Percentiles rank a stretch among this genome's conserved stretches.
Conservation (phyloP, 345 rosid species). For the Leavenworthia alabamica region DNA sequence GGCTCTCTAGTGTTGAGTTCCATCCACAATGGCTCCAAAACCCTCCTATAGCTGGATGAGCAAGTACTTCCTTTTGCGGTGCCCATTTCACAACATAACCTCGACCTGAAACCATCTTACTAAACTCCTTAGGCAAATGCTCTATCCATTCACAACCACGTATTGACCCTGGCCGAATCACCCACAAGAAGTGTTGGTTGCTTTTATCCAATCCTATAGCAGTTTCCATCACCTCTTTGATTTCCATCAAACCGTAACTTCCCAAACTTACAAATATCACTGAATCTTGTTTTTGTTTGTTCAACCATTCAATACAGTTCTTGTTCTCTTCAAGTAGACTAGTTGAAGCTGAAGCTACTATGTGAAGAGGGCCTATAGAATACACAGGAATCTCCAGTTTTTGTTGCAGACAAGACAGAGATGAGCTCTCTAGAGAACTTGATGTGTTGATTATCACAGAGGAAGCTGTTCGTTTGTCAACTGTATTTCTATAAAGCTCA, state of each 20-base stretch:
- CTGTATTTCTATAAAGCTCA: neutral
- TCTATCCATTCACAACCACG: constrained; percentile 12
- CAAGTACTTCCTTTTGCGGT: constrained; percentile 19
- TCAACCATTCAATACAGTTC: constrained; percentile 47
- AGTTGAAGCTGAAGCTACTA: constrained; percentile 8
- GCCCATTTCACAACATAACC: constrained; percentile 25
- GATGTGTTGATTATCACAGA: constrained; percentile 22
- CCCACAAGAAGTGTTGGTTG: constrained; percentile 32
- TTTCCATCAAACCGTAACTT: constrained; percentile 30
- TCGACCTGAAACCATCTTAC: constrained; percentile 7
- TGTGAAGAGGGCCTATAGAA: constrained; percentile 31
- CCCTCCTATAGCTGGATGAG: constrained; percentile 36
- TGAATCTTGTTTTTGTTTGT: constrained; percentile 30
- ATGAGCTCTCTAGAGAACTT: constrained; percentile 22
- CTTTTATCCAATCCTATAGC: constrained; percentile 26
- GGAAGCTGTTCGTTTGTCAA: constrained; percentile 15
- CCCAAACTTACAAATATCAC: constrained; percentile 58
- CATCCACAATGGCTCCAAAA: constrained; percentile 53
- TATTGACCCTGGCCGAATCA: constrained; percentile 28
- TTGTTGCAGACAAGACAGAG: neutral
- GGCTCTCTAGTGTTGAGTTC: constrained; percentile 46
- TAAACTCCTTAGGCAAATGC: constrained; percentile 17
- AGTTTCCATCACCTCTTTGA: constrained; percentile 17
- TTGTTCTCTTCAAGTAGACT: constrained; percentile 24
- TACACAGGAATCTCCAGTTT: constrained; percentile 1